Evolutionary conservation across 306 rosid species (phyloP).

Genomic region (Quercus wislizeni): DNA sequence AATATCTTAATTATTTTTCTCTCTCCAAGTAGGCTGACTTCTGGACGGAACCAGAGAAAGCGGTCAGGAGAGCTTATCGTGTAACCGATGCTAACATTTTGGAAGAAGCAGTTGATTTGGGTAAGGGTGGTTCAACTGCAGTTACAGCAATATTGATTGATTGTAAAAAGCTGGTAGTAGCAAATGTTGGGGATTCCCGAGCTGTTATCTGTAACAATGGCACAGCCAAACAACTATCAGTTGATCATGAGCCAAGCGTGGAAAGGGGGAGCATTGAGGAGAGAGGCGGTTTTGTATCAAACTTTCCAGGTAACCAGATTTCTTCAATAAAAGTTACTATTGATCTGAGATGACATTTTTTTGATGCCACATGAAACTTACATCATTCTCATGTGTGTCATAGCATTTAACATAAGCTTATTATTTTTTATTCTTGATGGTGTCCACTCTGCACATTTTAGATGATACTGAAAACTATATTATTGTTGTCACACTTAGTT

Average conservation of each 20-base stretch:
- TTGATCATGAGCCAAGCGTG: conserved; percentile 81
- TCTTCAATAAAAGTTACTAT: not conserved
- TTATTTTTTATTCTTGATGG: not conserved
- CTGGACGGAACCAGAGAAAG: conserved; percentile 64
- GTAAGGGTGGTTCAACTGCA: conserved; percentile 95
- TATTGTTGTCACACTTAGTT: not conserved
- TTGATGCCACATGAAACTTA: not conserved
- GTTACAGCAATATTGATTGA: conserved; percentile 91
- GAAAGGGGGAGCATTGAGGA: conserved; percentile 64
- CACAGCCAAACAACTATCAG: conserved; percentile 64
- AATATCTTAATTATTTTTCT: not conserved
- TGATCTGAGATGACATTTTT: not conserved
- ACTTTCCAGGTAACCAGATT: conserved; percentile 70
- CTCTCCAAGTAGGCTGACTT: conserved; percentile 57
- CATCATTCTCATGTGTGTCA: not conserved
- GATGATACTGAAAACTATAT: not conserved
- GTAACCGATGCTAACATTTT: conserved; percentile 72
- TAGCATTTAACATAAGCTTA: not conserved
- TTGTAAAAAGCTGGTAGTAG: conserved; percentile 74
- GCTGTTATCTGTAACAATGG: conserved; percentile 76
- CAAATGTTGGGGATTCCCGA: conserved; percentile 92
- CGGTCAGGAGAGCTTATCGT: conserved; percentile 70
- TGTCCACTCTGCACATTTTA: not conserved
- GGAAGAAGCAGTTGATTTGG: conserved; percentile 67
- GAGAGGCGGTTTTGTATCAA: conserved; percentile 93